Evolutionary conservation across 1,284 basidiomycete species (phyloP), one percentile per base, ranked within the genome.

Genomic region (Austroboletus niveus): DNA sequence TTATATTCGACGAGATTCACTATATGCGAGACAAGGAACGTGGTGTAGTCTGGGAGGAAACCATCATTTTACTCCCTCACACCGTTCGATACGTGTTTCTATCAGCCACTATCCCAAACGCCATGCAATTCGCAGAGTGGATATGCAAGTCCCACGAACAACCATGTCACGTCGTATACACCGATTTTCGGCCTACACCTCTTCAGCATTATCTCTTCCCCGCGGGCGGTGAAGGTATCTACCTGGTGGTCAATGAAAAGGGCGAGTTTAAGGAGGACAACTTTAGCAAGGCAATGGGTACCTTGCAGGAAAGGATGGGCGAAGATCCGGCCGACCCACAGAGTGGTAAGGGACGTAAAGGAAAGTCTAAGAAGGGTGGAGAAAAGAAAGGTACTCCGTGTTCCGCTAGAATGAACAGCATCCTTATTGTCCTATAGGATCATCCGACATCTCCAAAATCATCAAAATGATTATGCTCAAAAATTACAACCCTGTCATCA

Each of bases 111-210:
- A 99, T 99, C 54, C 97, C 97, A 36, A 99, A 99, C 72, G 95
- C 97, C 9, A 97, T 98, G 93, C 94, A 99, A 69, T 99, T 99
- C 61, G 94, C 96, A 38, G 92, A 98, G 70, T 99, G 97, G 97
- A 94, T 99, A 65, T 94, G 90, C 73, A 89, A 94, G 67, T 95
- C 90, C 1, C 97, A 99, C 65, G 89, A 96, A 51, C 97, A 99
- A 66, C 96, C 97, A 0, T 99, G 97, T 70, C 97, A 99, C 68
- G 93, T 99, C 63, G 96, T 99, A 45, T 99, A 99, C 70, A 99
- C 97, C 58, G 94, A 99, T 72, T 99, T 98, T 77, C 87, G 97
- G 41, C 97, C 97, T 1, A 99, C 97, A 0, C 97, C 97, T 0
- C 75, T 99, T 9, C 97, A 99, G 66, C 97, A 99, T 66, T 99